Evolutionary conservation across 345 rosid genomes (phyloP), one percentile per base, ranked within the genome.

Genomic region (Camelina sativa): DNA sequence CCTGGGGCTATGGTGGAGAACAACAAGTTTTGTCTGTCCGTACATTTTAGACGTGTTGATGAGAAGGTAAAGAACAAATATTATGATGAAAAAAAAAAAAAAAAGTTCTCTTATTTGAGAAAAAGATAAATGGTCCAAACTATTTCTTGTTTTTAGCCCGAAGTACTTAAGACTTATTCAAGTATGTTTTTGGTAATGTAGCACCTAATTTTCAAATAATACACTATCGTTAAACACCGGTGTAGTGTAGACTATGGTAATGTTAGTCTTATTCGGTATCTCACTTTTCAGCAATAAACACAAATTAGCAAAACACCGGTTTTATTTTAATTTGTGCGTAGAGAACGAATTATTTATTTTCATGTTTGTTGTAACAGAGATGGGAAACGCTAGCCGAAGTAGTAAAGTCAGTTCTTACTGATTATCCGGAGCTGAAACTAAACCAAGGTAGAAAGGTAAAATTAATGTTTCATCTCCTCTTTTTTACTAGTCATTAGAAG

Each of bases 21-120:
- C 76, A 96, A 96, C 88, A 96, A 96, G 80, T 96, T 96, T 50
- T 96, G 99, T 71, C 67, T 89, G 52, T 88, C 99, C 72, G 96
- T 96, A 50, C 99, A 96, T 80, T 96, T 86, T 73, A 82, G 99
- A 6, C 84, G 97, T 38, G 99, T 96, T 57, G 93, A 92, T 62
- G 98, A 96, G 82, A 86, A 87, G 85, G 99, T 90, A 82, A 28
- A 9, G 15, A 76, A 62, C 44, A 37, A 48, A 69, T 22, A 10
- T 32, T 3, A 50, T 62, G 43, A 55, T 69, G 60, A 20, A 57
- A 46, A 52, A 5, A 0, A 46, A 52, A 5, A 0, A 8, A 0
- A n/a, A 20, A 20, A 8, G 10, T 61, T 62, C 5, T 69, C 32
- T 35, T 46, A 22, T 50, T 60, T 59, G 23, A 20, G 23, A 20